Conservation (phyloP, 163 green algal genomes). For the Prototheca cutis region DNA sequence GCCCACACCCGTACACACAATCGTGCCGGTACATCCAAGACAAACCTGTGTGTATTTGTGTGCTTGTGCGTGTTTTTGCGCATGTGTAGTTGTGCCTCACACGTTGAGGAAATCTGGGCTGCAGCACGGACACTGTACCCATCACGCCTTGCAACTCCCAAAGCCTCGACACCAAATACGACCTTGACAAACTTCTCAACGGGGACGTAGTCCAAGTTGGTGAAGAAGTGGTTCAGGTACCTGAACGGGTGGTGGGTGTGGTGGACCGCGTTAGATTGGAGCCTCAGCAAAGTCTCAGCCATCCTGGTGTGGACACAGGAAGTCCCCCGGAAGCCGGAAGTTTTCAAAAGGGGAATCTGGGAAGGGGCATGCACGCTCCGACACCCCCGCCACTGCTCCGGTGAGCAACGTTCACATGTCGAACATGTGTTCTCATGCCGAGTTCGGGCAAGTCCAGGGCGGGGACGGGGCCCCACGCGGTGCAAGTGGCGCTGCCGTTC, state of each 20-base stretch:
- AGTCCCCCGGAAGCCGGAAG: too few relatives aligned
- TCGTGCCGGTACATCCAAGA: constrained; percentile 35
- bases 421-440: too few relatives aligned
- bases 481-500: background rate
- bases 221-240: constrained; percentile 46
- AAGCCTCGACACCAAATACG: background rate
- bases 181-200: constrained; percentile 36
- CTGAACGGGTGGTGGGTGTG: constrained; percentile 8
- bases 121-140: background rate
- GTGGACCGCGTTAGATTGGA: background rate
- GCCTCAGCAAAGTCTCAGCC: too few relatives aligned
- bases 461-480: background rate
- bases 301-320: too few relatives aligned
- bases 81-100: too few relatives aligned
- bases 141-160: background rate
- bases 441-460: background rate
- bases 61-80: too few relatives aligned
- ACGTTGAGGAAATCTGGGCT: too few relatives aligned
- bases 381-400: too few relatives aligned
- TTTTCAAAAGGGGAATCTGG: too few relatives aligned
- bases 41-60: constrained; percentile 27
- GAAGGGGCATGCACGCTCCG: too few relatives aligned
- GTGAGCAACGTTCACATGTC: too few relatives aligned
- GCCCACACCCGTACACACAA: constrained; percentile 59
- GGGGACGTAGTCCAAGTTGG: constrained; percentile 37